Base-by-base conservation (phyloP, 257 asterid species). In the Ligustrum vulgare region DNA sequence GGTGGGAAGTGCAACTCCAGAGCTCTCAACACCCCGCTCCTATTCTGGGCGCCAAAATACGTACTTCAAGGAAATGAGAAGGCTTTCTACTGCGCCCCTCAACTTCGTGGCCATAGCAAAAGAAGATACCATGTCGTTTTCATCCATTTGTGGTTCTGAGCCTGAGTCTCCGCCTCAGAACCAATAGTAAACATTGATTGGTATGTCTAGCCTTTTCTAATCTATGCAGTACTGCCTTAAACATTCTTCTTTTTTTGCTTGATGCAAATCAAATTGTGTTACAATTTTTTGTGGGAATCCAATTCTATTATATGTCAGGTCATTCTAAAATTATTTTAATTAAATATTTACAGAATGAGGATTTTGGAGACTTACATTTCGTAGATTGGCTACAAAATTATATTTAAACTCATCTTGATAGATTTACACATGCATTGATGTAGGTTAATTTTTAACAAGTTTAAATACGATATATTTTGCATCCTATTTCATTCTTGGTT, bases 61-160 rank as follows among this genome's bases (percentile, higher is more conserved):
- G 7, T 84, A 88, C 77, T 92, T 89, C 84, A 91, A 87, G 88
- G 97, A 94, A 84, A 88, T 85, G 86, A 84, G 92, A 84, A 89
- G 95, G 81, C 96, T 94, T 62, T 88, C 97, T 35, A 91, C 97
- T n/a, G 92, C 70, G 2, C 91, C 97, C 36, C 73, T 94, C 39
- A 94, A 94, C 87, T 91, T 85, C 74, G 97, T 87, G 25, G 86
- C 93, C 1, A 81, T 90, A 69, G 82, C 91, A 16, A 94, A 94
- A 76, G 99, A 92, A 83, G 99, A 94, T 72, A 92, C 90, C 65
- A 86, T 92, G 79, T 92, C 97, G 8, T 92, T 94, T 82, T 94
- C 98, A 45, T 94, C 99, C 2, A 80, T 88, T 80, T 86, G 86
- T 70, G 97, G 97, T 73, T 92, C 99, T 36, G 98, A 91, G 85